Evolutionary conservation across 352 stramenopile species (phyloP).

Genomic region (Paralagenidium karlingii): DNA sequence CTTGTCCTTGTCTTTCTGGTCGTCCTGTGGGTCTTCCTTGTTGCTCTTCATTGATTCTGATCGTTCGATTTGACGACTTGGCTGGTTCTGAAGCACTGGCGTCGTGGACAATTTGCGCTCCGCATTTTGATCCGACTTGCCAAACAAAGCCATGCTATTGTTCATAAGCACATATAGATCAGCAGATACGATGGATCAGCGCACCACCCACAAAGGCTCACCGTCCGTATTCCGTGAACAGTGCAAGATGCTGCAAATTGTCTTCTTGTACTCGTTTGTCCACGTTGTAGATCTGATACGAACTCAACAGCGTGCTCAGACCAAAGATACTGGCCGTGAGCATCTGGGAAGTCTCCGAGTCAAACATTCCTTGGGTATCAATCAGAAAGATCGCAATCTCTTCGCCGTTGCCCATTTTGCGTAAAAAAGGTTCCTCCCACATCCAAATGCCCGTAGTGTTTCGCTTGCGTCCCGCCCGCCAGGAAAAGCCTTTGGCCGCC

Average conservation of each 20-base stretch:
- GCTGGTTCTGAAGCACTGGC: constrained; percentile 25
- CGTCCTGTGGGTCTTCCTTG: constrained; percentile 8
- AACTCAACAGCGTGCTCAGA: constrained; percentile 92
- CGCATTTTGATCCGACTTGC: constrained; percentile 17
- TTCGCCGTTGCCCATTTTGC: constrained; percentile 71
- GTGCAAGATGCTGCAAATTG: constrained; percentile 96
- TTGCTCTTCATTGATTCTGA: constrained; percentile 12
- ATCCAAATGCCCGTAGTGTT: constrained; percentile 99
- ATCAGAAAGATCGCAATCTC: constrained; percentile 95
- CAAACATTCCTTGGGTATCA: constrained; percentile 99
- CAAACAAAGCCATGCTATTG: constrained; percentile 63
- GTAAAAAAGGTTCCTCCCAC: constrained; percentile 97
- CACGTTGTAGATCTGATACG: constrained; percentile 99
- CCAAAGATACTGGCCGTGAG: constrained; percentile 98
- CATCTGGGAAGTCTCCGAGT: constrained; percentile 97
- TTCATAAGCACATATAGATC: not conserved
- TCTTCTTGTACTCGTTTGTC: constrained; percentile 99
- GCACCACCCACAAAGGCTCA: constrained; percentile 21
- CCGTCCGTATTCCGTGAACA: constrained; percentile 99
- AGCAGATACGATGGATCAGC: constrained; percentile 1
- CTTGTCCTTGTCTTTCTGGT: constrained; percentile 8
- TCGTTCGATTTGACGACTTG: constrained; percentile 17
- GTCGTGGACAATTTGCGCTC: constrained; percentile 6
- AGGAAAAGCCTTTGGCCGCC: constrained; percentile 90
- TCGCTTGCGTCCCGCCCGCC: constrained; percentile 90